These are phyloP conservation scores for Glebionis coronaria DNA, from an alignment of 129 eudicot species.

Conservation along the genomic window DNA sequence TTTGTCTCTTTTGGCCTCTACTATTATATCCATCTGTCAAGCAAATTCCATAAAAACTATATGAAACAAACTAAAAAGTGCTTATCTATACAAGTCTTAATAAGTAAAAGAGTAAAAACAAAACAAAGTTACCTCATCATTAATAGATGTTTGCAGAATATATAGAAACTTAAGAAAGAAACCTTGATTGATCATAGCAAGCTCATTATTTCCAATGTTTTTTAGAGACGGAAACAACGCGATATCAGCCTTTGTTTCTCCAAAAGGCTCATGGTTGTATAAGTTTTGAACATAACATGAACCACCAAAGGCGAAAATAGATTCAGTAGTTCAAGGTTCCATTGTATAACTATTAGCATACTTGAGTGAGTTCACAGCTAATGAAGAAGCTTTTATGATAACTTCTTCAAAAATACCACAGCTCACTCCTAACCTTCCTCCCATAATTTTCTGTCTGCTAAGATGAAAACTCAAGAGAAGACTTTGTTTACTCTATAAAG, in stretches of 20 bases:
- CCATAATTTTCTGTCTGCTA: slow-evolving; percentile 2
- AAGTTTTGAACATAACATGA: slow-evolving; percentile 51
- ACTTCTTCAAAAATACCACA: slow-evolving; percentile 38
- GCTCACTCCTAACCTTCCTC: slow-evolving; percentile 38
- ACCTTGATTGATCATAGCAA: slow-evolving; percentile 58
- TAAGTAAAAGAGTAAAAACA: background rate
- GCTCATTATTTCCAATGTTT: slow-evolving; percentile 52
- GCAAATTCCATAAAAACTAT: too few species aligned
- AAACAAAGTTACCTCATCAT: slow-evolving; percentile 42
- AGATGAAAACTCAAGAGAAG: background rate
- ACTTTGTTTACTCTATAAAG: background rate
- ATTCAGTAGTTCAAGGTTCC: slow-evolving; percentile 23
- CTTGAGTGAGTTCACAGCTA: slow-evolving; percentile 61
- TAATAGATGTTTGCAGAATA: slow-evolving; percentile 32
- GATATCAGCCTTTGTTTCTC: slow-evolving; percentile 47
- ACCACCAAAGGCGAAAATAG: slow-evolving; percentile 63
- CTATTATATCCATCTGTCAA: too few species aligned
- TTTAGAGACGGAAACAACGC: slow-evolving; percentile 55
- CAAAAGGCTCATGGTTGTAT: slow-evolving; percentile 49
- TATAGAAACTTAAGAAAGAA: slow-evolving; percentile 49
- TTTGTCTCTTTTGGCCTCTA: too few species aligned
- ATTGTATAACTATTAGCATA: slow-evolving; percentile 17
- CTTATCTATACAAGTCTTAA: too few species aligned
- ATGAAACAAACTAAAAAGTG: background rate
- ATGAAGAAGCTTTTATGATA: slow-evolving; percentile 46